A percentile compares a stretch with the other conserved stretches of the same genome.
Conservation (phyloP, 176 grass and related monocot genomes). For the Pontederia crassipes region DNA sequence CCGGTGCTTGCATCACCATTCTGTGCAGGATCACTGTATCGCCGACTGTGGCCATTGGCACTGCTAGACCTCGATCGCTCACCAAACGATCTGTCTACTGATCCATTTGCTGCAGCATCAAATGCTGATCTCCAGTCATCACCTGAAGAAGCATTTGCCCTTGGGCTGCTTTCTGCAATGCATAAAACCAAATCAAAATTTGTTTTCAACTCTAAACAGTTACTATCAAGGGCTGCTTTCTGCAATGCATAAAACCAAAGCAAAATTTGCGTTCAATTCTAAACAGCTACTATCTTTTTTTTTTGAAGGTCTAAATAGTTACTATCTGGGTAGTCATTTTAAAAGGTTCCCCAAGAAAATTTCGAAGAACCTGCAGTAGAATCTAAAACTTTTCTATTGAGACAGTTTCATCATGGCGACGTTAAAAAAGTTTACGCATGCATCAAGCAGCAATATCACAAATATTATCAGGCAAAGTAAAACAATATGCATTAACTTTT, state of each 20-base stretch:
- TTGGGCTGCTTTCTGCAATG: slow-evolving; percentile 54
- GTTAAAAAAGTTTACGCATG: too few relatives aligned
- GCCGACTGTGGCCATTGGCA: slow-evolving; percentile 35
- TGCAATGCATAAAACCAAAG: not conserved
- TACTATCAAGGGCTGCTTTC: not conserved
- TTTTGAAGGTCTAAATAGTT: too few relatives aligned
- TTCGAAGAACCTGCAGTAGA: too few relatives aligned
- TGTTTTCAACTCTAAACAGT: not conserved
- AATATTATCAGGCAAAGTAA: too few relatives aligned
- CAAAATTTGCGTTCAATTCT: not conserved
- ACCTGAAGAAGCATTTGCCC: slow-evolving; percentile 36
- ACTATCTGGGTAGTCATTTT: too few relatives aligned
- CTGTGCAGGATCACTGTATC: slow-evolving; percentile 23
- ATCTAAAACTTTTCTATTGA: too few relatives aligned
- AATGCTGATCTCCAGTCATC: slow-evolving; percentile 96
- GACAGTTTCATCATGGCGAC: too few relatives aligned
- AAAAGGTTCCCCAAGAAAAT: too few relatives aligned
- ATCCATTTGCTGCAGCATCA: slow-evolving; percentile 42
- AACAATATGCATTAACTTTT: too few relatives aligned
- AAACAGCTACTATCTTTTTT: too few relatives aligned
- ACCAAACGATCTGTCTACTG: slow-evolving; percentile 21
- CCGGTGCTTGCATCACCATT: slow-evolving; percentile 61
- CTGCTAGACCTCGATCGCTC: slow-evolving; percentile 59
- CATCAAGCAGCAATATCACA: too few relatives aligned
- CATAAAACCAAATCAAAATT: slow-evolving; percentile 1